Evolutionary conservation across 75 land plant genomes (phyloP).

Genomic region (Larix kaempferi): DNA sequence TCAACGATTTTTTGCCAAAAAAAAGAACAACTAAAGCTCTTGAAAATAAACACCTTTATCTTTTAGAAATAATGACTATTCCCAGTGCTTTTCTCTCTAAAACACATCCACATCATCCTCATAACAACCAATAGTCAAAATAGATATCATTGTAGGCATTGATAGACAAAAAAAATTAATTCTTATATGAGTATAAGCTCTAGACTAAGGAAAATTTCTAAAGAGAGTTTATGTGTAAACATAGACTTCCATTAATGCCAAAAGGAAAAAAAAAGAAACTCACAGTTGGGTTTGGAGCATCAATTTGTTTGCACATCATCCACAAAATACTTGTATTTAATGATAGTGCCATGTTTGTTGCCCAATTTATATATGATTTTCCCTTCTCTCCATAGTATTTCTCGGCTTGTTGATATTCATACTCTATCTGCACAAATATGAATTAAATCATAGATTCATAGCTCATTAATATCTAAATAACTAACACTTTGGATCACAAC

Average conservation of each 20-base stretch:
- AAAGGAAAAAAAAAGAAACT: constrained; percentile 6
- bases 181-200: not conserved
- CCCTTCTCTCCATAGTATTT: constrained; percentile 40
- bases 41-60: no score
- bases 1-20: no score
- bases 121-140: no score
- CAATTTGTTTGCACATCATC: constrained; percentile 72
- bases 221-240: not conserved
- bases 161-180: constrained; percentile 21
- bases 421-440: constrained; percentile 49
- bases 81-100: no score
- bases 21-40: no score
- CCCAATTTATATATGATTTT: constrained; percentile 50
- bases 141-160: constrained; percentile 69
- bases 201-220: not conserved
- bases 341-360: constrained; percentile 45
- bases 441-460: not conserved
- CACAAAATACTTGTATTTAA: constrained; percentile 41
- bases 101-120: no score
- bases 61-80: no score
- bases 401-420: constrained; percentile 57
- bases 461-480: no score
- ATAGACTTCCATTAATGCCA: no score
- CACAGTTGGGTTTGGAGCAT: constrained; percentile 63
- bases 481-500: no score